Percentiles rank a stretch among this genome's conserved stretches.
Conservation (phyloP, 139 green algal species). For the Volvox africanus region DNA sequence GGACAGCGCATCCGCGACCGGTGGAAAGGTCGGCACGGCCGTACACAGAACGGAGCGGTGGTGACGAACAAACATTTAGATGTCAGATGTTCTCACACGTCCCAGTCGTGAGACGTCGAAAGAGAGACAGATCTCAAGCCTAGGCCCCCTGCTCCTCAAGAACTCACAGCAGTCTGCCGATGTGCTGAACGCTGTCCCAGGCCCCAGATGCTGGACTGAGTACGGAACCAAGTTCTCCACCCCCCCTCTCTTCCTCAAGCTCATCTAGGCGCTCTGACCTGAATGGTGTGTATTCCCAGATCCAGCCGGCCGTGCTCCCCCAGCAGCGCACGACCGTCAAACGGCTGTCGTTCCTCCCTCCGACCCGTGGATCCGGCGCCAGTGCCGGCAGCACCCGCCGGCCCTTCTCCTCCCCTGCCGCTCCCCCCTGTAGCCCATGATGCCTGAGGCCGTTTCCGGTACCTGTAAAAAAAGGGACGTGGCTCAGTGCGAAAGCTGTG, state of each 20-base stretch:
- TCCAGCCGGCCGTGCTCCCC: slow-evolving; percentile 36
- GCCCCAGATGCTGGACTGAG: too few species aligned
- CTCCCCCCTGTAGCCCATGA: too few species aligned
- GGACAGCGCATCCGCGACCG: too few species aligned
- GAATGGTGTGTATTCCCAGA: slow-evolving; percentile 32
- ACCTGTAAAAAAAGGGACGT: neutral
- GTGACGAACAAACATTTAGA: too few species aligned
- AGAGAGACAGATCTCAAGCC: neutral
- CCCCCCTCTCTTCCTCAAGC: neutral
- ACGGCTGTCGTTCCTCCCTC: slow-evolving; percentile 42
- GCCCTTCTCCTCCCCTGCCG: neutral
- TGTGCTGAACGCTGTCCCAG: neutral
- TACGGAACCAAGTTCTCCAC: neutral
- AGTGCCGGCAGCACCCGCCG: neutral
- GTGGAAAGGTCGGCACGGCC: too few species aligned
- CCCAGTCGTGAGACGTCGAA: too few species aligned
- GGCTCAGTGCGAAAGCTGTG: too few species aligned
- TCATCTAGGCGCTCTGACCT: neutral
- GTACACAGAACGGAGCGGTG: too few species aligned
- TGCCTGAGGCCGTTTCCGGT: neutral
- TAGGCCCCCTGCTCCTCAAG: neutral
- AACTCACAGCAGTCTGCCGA: neutral
- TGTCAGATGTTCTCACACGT: neutral
- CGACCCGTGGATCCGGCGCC: neutral
- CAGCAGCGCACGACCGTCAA: slow-evolving; percentile 59